Conservation (phyloP, 768 basidiomycete genomes). For the Rhodosporidiobolus odoratus region DNA sequence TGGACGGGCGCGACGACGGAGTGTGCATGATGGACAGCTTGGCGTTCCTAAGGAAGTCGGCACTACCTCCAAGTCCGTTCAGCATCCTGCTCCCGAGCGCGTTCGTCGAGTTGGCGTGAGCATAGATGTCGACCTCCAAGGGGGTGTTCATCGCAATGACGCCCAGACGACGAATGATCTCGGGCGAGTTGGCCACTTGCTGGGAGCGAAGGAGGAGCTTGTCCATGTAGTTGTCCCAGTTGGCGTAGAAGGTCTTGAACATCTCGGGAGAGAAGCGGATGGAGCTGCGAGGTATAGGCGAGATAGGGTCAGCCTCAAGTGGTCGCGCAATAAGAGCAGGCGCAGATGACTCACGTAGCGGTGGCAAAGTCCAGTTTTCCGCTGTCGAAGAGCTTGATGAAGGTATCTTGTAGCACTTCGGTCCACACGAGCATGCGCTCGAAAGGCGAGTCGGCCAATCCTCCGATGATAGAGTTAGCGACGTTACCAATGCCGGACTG, state of each 20-base stretch:
- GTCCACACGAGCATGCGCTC: constrained; percentile 1
- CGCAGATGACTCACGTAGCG: constrained; percentile 39
- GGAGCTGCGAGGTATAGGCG: constrained; percentile 18
- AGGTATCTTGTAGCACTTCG: constrained; percentile 42
- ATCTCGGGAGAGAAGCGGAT: constrained; percentile 43
- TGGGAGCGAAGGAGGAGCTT: constrained; percentile 42
- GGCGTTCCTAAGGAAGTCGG: constrained; percentile 44
- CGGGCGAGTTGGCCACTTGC: constrained; percentile 43
- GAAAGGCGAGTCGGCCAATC: constrained; percentile 27
- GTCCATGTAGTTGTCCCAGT: constrained; percentile 40
- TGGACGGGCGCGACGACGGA: constrained; percentile 39
- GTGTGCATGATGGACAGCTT: constrained; percentile 42
- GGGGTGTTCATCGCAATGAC: constrained; percentile 40
- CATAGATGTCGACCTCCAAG: constrained; percentile 43
- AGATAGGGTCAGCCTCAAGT: neutral
- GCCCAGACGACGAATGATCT: constrained; percentile 44
- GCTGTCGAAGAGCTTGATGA: constrained; percentile 46
- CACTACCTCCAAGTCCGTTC: constrained; percentile 41
- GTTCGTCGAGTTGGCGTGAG: constrained; percentile 43
- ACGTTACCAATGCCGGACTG: constrained; percentile 43
- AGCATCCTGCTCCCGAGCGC: constrained; percentile 43
- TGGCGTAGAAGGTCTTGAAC: constrained; percentile 35
- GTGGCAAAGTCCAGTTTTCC: constrained; percentile 48
- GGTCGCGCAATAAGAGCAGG: too few relatives aligned
- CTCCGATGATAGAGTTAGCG: constrained; percentile 42